These are phyloP conservation scores for Cinnamomum micranthum DNA, from an alignment of 164 flowering plant genomes.

Conservation along the genomic window DNA sequence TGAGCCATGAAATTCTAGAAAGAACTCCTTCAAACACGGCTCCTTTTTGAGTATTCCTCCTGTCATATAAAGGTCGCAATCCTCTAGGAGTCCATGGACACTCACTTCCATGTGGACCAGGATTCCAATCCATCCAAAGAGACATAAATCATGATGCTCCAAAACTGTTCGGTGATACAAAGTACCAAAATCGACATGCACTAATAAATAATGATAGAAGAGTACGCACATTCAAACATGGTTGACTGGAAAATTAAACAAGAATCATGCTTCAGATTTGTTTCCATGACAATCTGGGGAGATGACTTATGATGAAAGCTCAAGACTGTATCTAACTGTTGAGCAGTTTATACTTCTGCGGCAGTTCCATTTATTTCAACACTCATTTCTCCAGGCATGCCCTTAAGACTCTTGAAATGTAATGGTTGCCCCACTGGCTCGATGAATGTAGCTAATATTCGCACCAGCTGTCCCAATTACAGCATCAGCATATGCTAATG, in stretches of 20 bases:
- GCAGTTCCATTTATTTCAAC: constrained; percentile 58
- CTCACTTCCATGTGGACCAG: neutral
- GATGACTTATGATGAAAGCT: neutral
- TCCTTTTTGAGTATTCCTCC: no score
- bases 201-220: neutral
- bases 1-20: no score
- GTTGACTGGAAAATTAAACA: neutral
- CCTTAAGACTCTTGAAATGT: constrained; percentile 82
- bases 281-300: neutral
- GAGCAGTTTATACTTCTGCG: constrained; percentile 60
- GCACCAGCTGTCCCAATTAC: constrained; percentile 87
- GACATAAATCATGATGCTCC: no score
- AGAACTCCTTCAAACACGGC: no score
- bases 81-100: neutral
- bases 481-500: constrained; percentile 88
- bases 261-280: neutral
- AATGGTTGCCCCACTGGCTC: constrained; percentile 89
- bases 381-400: constrained; percentile 71
- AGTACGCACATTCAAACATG: neutral
- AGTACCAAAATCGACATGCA: no score
- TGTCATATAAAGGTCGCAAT: no score
- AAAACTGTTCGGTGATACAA: no score
- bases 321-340: constrained; percentile 51
- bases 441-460: constrained; percentile 81
- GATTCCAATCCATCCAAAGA: neutral